These are phyloP conservation scores for Solanum virginianum DNA, from an alignment of 257 asterid genomes.

Conservation along the genomic window DNA sequence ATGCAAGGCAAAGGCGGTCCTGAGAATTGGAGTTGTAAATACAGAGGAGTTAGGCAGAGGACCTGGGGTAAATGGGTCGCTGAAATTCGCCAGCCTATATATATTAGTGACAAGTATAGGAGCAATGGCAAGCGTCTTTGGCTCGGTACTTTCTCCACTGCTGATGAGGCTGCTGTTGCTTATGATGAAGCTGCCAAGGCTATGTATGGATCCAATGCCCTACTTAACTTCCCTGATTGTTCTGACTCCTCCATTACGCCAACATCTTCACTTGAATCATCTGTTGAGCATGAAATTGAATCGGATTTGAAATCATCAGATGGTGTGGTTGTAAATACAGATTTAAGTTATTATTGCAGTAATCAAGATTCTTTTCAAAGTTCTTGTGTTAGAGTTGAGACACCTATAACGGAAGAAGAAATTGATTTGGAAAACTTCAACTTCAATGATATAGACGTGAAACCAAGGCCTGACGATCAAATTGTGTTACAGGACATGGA, in stretches of 20 bases:
- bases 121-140: not conserved
- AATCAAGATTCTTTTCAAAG: not conserved
- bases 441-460: not conserved
- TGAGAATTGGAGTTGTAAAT: constrained; percentile 4
- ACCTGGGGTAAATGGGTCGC: constrained; percentile 32
- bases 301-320: not conserved
- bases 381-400: not conserved
- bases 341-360: not conserved
- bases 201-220: constrained; percentile 13
- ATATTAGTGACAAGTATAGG: not conserved
- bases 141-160: constrained; percentile 16
- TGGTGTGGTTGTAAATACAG: not conserved
- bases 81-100: constrained; percentile 15
- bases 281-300: not conserved
- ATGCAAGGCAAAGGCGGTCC: constrained; percentile 27
- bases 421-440: not conserved
- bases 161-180: constrained; percentile 16
- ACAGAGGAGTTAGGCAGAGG: constrained; percentile 26
- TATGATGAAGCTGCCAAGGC: constrained; percentile 20
- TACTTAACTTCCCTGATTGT: constrained; percentile 8
- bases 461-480: not conserved
- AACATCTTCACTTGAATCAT: not conserved
- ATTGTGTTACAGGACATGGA: not conserved
- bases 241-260: not conserved
- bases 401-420: not conserved